Percentiles rank a stretch among this genome's conserved stretches.
Conservation (phyloP, 768 basidiomycete genomes). For the Boletus rubroflammeus region DNA sequence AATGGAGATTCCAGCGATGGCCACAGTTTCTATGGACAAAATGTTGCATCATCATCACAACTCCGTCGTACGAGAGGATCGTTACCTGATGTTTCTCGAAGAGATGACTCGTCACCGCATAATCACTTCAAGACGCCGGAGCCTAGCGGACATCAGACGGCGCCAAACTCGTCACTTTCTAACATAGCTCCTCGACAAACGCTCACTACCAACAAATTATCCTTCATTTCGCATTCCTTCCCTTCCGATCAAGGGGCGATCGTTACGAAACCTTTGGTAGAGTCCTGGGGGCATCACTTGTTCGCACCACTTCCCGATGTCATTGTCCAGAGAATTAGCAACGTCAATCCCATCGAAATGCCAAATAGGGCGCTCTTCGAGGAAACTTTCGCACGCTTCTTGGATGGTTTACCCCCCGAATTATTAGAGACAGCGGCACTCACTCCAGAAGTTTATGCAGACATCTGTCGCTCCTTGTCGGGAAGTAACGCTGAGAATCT, state of each 20-base stretch:
- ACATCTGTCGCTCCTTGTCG: constrained; percentile 46
- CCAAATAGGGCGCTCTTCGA: constrained; percentile 55
- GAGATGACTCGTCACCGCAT: constrained; percentile 14
- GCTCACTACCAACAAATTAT: constrained; percentile 28
- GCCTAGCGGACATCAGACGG: constrained; percentile 17
- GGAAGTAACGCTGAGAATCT: constrained; percentile 31
- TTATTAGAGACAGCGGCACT: constrained; percentile 61
- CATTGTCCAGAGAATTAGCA: constrained; percentile 52
- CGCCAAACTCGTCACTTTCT: constrained; percentile 19
- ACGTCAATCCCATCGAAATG: constrained; percentile 55
- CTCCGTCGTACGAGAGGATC: constrained; percentile 25
- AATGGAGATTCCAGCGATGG: constrained; percentile 29
- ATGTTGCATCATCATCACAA: constrained; percentile 38
- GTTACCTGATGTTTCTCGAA: constrained; percentile 18
- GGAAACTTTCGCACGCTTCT: constrained; percentile 44
- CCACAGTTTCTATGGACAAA: constrained; percentile 48
- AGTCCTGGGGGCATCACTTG: constrained; percentile 56
- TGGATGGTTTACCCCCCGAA: constrained; percentile 48
- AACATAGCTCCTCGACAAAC: constrained; percentile 24
- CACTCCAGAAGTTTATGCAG: constrained; percentile 50
- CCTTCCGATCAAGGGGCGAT: constrained; percentile 36
- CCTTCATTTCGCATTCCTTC: constrained; percentile 46
- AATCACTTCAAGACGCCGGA: constrained; percentile 24
- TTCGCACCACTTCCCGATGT: constrained; percentile 59
- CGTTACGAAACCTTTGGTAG: constrained; percentile 41